These are phyloP conservation scores for Acacia melanoxylon DNA, from an alignment of 306 rosid genomes.

Conservation along the genomic window DNA sequence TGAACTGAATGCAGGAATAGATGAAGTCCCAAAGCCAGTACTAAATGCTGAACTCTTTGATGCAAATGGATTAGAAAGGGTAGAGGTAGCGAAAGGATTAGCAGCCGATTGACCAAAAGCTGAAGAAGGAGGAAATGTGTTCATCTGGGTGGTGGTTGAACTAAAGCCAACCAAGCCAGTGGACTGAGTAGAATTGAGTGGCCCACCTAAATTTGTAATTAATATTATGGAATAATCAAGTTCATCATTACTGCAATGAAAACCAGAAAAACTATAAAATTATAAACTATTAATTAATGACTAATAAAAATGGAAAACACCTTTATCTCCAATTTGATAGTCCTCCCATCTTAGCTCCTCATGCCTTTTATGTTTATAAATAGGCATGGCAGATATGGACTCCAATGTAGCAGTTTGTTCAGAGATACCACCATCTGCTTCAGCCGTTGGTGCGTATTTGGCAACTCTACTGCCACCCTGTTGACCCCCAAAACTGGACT, in stretches of 20 bases:
- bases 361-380: slow-evolving; percentile 86
- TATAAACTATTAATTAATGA: slow-evolving; percentile 13
- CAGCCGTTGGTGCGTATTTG: slow-evolving; percentile 62
- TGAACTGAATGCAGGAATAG: slow-evolving; percentile 44
- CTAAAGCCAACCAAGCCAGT: slow-evolving; percentile 55
- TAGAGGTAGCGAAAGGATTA: slow-evolving; percentile 57
- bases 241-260: slow-evolving; percentile 3
- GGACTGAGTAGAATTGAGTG: slow-evolving; percentile 60
- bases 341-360: slow-evolving; percentile 99
- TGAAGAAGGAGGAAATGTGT: slow-evolving; percentile 51
- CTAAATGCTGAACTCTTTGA: slow-evolving; percentile 57
- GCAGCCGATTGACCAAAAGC: slow-evolving; percentile 64
- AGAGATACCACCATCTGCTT: slow-evolving; percentile 57
- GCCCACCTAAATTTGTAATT: slow-evolving; percentile 68
- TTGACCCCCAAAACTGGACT: slow-evolving; percentile 69
- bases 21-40: slow-evolving; percentile 54
- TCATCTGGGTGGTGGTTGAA: slow-evolving; percentile 54
- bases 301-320: slow-evolving; percentile 20
- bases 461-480: slow-evolving; percentile 82
- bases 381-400: slow-evolving; percentile 92
- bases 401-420: slow-evolving; percentile 69
- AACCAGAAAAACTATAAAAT: neutral
- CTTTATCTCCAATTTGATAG: slow-evolving; percentile 91
- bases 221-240: slow-evolving; percentile 16
- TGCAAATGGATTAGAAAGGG: slow-evolving; percentile 63